Percentiles rank a stretch among this genome's conserved stretches.
Conservation (phyloP, 2,329 filamentous ascomycete genomes). For the Penicillium hordei region DNA sequence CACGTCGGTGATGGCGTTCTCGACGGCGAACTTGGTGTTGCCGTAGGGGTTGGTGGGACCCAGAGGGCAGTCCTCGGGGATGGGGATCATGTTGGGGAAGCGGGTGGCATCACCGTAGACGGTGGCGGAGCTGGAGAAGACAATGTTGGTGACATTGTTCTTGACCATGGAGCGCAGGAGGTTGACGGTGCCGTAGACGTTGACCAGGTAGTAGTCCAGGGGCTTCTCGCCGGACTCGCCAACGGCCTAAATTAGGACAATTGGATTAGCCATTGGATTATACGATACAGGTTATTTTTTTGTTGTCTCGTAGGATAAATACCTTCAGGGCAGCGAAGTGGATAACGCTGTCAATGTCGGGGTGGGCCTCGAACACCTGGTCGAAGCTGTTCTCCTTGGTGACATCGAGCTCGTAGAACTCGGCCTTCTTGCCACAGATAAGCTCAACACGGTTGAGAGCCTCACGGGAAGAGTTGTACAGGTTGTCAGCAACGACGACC, state of each 20-base stretch:
- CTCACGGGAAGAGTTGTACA: constrained; percentile 94
- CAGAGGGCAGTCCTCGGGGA: constrained; percentile 93
- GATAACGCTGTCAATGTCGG: constrained; percentile 95
- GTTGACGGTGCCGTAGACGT: constrained; percentile 86
- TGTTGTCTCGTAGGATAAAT: constrained; percentile 17
- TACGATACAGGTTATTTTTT: background rate
- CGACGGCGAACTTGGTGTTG: constrained; percentile 90
- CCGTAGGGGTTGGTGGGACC: constrained; percentile 98
- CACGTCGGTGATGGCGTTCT: constrained; percentile 87
- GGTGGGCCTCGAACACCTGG: constrained; percentile 82
- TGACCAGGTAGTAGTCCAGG: constrained; percentile 96
- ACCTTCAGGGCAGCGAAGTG: constrained; percentile 98
- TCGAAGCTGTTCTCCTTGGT: constrained; percentile 82
- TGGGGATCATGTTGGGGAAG: constrained; percentile 97
- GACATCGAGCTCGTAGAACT: constrained; percentile 83
- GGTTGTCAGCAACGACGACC: constrained; percentile 92
- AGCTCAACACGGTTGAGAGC: constrained; percentile 93
- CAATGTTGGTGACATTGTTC: constrained; percentile 92
- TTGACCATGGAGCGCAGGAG: constrained; percentile 84
- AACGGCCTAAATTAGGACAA: constrained; percentile 65
- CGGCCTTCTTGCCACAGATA: constrained; percentile 81
- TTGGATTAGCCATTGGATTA: background rate
- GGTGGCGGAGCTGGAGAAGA: constrained; percentile 97
- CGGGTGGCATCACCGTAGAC: constrained; percentile 97
- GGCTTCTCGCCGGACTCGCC: constrained; percentile 93